A percentile compares a stretch with the other conserved stretches of the same genome.
These are phyloP conservation scores for Chloroidium sp. DNA, from an alignment of 163 green algal species.

Conservation along the genomic window DNA sequence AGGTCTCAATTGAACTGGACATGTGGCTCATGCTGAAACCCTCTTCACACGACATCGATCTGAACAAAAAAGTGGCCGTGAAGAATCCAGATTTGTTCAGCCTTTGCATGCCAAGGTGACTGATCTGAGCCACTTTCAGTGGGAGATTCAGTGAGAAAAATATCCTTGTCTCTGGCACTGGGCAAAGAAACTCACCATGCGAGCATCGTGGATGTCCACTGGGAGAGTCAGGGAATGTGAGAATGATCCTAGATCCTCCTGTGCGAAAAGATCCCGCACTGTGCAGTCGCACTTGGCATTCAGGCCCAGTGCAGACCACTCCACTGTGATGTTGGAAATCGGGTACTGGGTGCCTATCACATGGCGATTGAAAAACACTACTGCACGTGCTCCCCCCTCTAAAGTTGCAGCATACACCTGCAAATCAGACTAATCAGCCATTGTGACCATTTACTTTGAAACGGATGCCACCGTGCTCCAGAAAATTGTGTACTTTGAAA, in stretches of 20 bases:
- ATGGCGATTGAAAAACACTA: conserved; percentile 52
- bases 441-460: too few relatives aligned
- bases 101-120: too few relatives aligned
- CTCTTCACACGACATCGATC: too few relatives aligned
- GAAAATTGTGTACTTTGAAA: too few relatives aligned
- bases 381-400: conserved; percentile 27
- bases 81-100: background rate
- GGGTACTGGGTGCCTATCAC: conserved; percentile 24
- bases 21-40: too few relatives aligned
- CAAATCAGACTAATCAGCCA: background rate
- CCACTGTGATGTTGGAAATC: conserved; percentile 31
- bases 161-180: too few relatives aligned
- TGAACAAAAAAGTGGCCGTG: background rate
- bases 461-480: too few relatives aligned
- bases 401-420: conserved; percentile 49
- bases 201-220: conserved; percentile 35
- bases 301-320: conserved; percentile 8
- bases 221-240: conserved; percentile 18
- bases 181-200: conserved; percentile 21
- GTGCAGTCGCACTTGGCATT: background rate
- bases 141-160: too few relatives aligned
- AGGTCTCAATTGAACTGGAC: too few relatives aligned
- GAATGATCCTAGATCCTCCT: conserved; percentile 6
- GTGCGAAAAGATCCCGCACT: conserved; percentile 32
- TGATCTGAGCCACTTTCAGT: too few relatives aligned